phyloP scores from a whole-genome alignment of 139 green algal species.

The Yamagishiella unicocca region DNA sequence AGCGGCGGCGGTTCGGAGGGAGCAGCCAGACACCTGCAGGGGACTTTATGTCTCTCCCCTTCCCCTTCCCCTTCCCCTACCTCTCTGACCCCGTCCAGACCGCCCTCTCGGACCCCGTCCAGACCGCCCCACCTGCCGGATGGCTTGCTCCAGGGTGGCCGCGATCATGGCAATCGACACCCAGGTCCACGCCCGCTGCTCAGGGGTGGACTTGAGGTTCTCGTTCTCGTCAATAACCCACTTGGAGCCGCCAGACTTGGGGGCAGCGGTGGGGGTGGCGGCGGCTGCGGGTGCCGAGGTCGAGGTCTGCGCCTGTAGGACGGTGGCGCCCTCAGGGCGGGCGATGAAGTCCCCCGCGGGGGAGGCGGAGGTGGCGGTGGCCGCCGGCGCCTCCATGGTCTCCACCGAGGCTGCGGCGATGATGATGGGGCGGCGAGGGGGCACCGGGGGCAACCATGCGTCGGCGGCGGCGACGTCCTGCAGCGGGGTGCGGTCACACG shows the following conservation, averaged over 20 bases:
- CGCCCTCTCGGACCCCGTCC: no score
- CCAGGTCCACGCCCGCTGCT: constrained; percentile 70
- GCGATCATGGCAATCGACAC: constrained; percentile 68
- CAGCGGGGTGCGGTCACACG: no score
- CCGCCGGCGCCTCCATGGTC: not conserved
- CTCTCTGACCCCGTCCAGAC: no score
- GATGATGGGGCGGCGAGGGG: not conserved
- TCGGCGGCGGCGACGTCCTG: no score
- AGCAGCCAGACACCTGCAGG: no score
- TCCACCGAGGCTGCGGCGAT: constrained; percentile 23
- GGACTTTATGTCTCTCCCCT: no score
- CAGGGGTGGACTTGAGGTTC: constrained; percentile 64
- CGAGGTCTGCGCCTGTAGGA: not conserved
- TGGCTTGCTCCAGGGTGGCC: constrained; percentile 50
- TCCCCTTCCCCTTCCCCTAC: no score
- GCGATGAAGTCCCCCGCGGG: not conserved
- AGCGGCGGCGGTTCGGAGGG: no score
- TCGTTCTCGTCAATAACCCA: constrained; percentile 66
- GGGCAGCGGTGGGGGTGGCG: not conserved
- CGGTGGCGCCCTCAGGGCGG: not conserved
- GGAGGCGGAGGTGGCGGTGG: not conserved
- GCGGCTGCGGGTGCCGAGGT: not conserved
- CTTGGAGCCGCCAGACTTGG: constrained; percentile 46
- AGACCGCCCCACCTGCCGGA: constrained; percentile 26
- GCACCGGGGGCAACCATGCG: not conserved